Conservation (phyloP, 768 basidiomycete species). For the Hypsizygus marmoreus region DNA sequence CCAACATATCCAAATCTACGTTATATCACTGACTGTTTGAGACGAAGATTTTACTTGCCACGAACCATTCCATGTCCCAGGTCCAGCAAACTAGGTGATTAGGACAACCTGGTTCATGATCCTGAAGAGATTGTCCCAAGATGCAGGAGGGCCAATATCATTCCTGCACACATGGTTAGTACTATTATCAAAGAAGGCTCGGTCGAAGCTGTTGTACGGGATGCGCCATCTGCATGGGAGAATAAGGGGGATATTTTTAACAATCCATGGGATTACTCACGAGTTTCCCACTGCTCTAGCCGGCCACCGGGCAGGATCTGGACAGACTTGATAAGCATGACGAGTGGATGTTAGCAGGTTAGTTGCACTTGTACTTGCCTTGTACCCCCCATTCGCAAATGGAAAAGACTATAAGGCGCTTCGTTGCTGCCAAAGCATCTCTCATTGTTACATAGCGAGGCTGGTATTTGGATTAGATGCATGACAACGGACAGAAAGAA, state of each 20-base stretch:
- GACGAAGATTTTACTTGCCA: no score
- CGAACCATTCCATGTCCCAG: slow-evolving; percentile 47
- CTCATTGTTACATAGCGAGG: slow-evolving; percentile 47
- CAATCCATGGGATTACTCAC: slow-evolving; percentile 20
- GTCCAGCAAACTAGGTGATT: slow-evolving; percentile 48
- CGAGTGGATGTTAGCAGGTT: not conserved
- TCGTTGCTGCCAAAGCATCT: slow-evolving; percentile 44
- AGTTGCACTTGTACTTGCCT: slow-evolving; percentile 16
- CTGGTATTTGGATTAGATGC: slow-evolving; percentile 19
- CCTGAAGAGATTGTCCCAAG: slow-evolving; percentile 48
- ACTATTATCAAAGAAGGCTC: not conserved
- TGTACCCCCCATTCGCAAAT: slow-evolving; percentile 54
- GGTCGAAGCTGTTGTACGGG: slow-evolving; percentile 29
- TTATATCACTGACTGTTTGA: no score
- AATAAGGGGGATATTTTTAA: not conserved
- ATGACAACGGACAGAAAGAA: not conserved
- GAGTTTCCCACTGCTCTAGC: slow-evolving; percentile 47
- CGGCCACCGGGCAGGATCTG: slow-evolving; percentile 54
- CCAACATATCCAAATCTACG: slow-evolving; percentile 56
- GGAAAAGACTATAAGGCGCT: slow-evolving; percentile 50
- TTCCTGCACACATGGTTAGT: slow-evolving; percentile 30
- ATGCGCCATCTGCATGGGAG: slow-evolving; percentile 39
- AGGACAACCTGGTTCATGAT: slow-evolving; percentile 57
- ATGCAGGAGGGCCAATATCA: slow-evolving; percentile 47
- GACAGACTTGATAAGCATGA: not conserved